A percentile compares a stretch with the other conserved stretches of the same genome.
Evolutionary conservation across 495 filamentous ascomycete species (phyloP).

Genomic region (Clavariopsis aquatica): DNA sequence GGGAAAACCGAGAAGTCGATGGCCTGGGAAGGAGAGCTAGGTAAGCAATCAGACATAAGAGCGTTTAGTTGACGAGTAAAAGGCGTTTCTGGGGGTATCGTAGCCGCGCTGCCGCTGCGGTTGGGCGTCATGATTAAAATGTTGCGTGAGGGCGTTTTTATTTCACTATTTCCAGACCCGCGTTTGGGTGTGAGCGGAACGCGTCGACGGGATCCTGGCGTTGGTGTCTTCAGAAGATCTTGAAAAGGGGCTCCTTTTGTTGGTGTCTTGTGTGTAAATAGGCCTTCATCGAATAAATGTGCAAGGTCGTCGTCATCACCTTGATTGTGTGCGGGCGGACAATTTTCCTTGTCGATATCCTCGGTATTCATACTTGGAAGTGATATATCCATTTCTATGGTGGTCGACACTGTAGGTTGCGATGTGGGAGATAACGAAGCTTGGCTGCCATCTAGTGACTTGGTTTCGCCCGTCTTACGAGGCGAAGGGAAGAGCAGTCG

Average conservation of each 20-base stretch:
- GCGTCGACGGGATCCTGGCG: slow-evolving; percentile 22
- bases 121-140: slow-evolving; percentile 21
- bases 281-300: slow-evolving; percentile 34
- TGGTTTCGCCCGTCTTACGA: slow-evolving; percentile 41
- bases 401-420: neutral
- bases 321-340: slow-evolving; percentile 36
- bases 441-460: slow-evolving; percentile 40
- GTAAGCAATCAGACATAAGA: slow-evolving; percentile 56
- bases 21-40: slow-evolving; percentile 46
- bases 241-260: slow-evolving; percentile 22
- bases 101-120: slow-evolving; percentile 6
- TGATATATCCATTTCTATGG: neutral
- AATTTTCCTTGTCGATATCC: slow-evolving; percentile 50
- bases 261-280: slow-evolving; percentile 29
- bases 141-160: slow-evolving; percentile 27
- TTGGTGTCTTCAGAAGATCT: slow-evolving; percentile 40
- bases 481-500: slow-evolving; percentile 73
- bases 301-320: slow-evolving; percentile 43
- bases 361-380: slow-evolving; percentile 35
- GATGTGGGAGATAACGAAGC: slow-evolving; percentile 9
- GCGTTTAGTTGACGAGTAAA: slow-evolving; percentile 62
- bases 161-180: slow-evolving; percentile 11
- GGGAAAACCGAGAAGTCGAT: slow-evolving; percentile 47
- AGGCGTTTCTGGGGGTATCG: slow-evolving; percentile 48
- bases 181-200: slow-evolving; percentile 16